A percentile compares a stretch with the other conserved stretches of the same genome.
phyloP scores from a whole-genome alignment of 1,284 basidiomycete species.

The Sanghuangporus baumii region DNA sequence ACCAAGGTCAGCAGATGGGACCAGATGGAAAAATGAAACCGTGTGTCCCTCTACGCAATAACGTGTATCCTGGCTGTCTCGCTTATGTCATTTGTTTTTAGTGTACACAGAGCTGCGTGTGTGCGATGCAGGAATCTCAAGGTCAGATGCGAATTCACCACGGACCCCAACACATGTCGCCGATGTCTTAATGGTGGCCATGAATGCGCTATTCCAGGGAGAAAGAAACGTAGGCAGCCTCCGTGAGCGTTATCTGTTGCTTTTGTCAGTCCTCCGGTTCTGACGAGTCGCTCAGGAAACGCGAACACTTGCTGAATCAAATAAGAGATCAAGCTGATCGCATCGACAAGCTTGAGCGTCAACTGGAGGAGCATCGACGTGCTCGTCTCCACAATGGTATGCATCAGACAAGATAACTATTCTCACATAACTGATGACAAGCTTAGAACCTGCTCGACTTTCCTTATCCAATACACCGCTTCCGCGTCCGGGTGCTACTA shows the following conservation, averaged over 20 bases:
- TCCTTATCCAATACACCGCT: constrained; percentile 15
- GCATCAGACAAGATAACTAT: constrained; percentile 13
- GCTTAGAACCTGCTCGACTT: constrained; percentile 16
- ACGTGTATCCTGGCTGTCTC: neutral
- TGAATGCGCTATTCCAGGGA: constrained; percentile 14
- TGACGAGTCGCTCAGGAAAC: constrained; percentile 43
- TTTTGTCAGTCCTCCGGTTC: neutral
- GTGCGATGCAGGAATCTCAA: constrained; percentile 18
- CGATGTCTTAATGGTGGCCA: constrained; percentile 17
- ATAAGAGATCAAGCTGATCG: constrained; percentile 66
- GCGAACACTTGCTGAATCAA: constrained; percentile 66
- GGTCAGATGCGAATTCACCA: constrained; percentile 17
- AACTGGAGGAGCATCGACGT: constrained; percentile 44
- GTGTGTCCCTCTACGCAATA: neutral
- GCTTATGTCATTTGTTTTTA: neutral
- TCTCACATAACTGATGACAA: constrained; percentile 10
- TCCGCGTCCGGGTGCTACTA: neutral
- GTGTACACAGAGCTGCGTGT: constrained; percentile 8
- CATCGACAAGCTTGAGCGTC: constrained; percentile 61
- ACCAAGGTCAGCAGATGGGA: neutral
- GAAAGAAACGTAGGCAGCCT: constrained; percentile 16
- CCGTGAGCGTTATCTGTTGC: constrained; percentile 6
- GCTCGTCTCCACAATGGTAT: constrained; percentile 19
- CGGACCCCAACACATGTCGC: constrained; percentile 14
- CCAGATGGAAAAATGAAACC: constrained; percentile 6